Base-by-base conservation (phyloP, 1,284 basidiomycete species). In the Lentinus polychrous region DNA sequence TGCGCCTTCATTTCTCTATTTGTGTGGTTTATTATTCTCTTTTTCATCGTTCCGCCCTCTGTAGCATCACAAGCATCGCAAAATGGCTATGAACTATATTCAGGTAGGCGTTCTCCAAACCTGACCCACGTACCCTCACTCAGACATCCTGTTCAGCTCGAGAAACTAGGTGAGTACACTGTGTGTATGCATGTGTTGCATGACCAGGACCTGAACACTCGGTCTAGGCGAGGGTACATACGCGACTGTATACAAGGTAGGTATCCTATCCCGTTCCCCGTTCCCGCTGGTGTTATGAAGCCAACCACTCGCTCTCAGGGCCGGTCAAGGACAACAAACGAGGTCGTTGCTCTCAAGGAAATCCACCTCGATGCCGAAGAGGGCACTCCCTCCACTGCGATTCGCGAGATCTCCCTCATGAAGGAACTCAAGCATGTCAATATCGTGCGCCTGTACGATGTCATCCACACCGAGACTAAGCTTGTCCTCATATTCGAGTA, bases 401-500 rank as follows among this genome's bases (percentile, higher is more conserved):
- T 96, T 62, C 86, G 92, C 44, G 92, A 96, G 71, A 95, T 96
- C 58, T 93, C 89, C 35, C 80, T 96, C 57, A 94, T 96, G 92
- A 96, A 96, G 67, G 92, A 96, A 65, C 81, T 96, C 61, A 92
- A 94, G 65, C 93, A 96, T 60, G 82, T 87, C 71, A 95, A 96
- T 70, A 93, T 94, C 59, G 89, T 93, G 61, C 91, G 95, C 59
- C 82, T 99, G 14, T 86, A 98, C 74, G 96, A 99, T 66, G 96
- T 99, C 50, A 97, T 99, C 54, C 94, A 98, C 66, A 96, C 92
- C 17, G 94, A 99, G 69, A 89, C 93, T 24, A 99, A 99, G 62
- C 86, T 99, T 39, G 91, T 98, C 60, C 91, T 99, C 53, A 96
- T 99, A 52, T 98, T 99, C 66, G 96, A 99, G 68, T 99, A 86